These are phyloP conservation scores for slime mould (Dictyostelium discoideum) DNA, from an alignment of 78 protist species.

Conservation along the genomic window DNA sequence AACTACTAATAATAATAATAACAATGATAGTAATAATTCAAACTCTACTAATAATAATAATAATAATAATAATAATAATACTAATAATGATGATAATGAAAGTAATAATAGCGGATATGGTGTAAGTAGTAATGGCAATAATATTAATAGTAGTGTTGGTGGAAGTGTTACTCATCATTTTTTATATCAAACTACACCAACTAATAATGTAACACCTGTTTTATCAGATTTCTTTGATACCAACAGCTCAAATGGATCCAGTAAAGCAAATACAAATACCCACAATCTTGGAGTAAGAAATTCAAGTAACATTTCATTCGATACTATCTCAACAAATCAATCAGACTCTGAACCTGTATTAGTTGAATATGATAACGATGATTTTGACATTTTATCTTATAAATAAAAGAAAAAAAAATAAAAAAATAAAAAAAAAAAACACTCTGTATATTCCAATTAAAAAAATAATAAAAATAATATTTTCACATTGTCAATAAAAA, in stretches of 20 bases:
- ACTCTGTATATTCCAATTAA: neutral
- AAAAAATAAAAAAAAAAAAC: neutral
- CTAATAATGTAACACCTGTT: slow-evolving; percentile 11
- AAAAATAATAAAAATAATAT: neutral
- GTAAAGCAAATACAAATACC: neutral
- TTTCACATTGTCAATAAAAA: no score
- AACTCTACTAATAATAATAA: neutral
- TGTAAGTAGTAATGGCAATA: slow-evolving; percentile 1
- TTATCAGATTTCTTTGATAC: slow-evolving; percentile 8
- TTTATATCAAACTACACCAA: slow-evolving; percentile 17
- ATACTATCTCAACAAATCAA: slow-evolving; percentile 21
- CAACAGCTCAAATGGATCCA: neutral
- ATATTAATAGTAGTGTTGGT: neutral
- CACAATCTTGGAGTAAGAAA: slow-evolving; percentile 17
- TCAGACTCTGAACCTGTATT: slow-evolving; percentile 49
- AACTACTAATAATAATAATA: neutral
- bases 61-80: neutral
- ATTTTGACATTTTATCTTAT: slow-evolving; percentile 5
- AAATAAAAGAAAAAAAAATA: neutral
- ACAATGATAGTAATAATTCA: neutral
- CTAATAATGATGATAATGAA: neutral
- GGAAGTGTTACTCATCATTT: neutral
- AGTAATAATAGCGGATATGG: neutral
- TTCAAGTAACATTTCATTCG: slow-evolving; percentile 39
- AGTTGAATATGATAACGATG: slow-evolving; percentile 25